Percentiles rank a stretch among this genome's conserved stretches.
Evolutionary conservation across 345 rosid genomes (phyloP).

Genomic region (Barbarea vulgaris): DNA sequence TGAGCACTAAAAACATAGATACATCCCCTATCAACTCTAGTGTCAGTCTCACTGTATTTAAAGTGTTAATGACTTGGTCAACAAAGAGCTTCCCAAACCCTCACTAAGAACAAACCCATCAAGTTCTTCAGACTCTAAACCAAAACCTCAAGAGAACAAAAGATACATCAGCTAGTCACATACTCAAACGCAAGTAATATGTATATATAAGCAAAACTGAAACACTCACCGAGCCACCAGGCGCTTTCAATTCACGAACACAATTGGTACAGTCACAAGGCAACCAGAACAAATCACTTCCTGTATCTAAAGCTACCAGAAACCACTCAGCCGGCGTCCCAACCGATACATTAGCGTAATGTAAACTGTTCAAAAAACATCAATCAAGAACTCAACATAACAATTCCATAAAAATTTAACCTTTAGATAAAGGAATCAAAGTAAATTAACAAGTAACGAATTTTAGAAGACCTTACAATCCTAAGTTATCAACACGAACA

Average conservation of each 20-base stretch:
- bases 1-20: neutral
- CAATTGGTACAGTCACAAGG: slow-evolving; percentile 86
- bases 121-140: neutral
- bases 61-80: slow-evolving; percentile 12
- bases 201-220: neutral
- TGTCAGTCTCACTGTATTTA: neutral
- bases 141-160: neutral
- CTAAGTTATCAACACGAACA: slow-evolving; percentile 48
- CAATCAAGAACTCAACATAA: neutral
- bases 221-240: slow-evolving; percentile 51
- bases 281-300: slow-evolving; percentile 94
- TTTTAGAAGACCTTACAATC: slow-evolving; percentile 61
- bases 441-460: neutral
- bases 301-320: slow-evolving; percentile 91
- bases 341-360: slow-evolving; percentile 79
- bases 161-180: neutral
- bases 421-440: neutral
- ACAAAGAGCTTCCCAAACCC: neutral
- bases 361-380: slow-evolving; percentile 57
- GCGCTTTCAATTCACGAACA: slow-evolving; percentile 41
- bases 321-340: slow-evolving; percentile 75
- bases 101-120: neutral
- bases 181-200: neutral
- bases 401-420: neutral
- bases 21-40: neutral